Conservation (phyloP, 306 rosid genomes). For the Malus domestica region ASM211411v1 NC_041803.1:45801501-45802000, state of each 20-base stretch:
- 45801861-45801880: background rate
- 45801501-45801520: background rate
- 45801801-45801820: background rate
- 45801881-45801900: background rate
- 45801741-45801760: constrained; percentile 24
- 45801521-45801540: background rate
- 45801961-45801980: background rate
- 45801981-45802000: background rate
- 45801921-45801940: constrained; percentile 3
- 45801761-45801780: background rate
- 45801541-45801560: background rate
- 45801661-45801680: constrained; percentile 57
- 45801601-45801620: background rate
- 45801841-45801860: background rate
- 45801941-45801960: background rate
- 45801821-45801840: background rate
- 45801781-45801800: background rate
- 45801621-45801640: constrained; percentile 62
- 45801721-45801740: constrained; percentile 41
- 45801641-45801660: constrained; percentile 52
- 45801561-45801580: background rate
- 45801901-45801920: background rate
- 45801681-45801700: constrained; percentile 80
- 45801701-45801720: constrained; percentile 44
- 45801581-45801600: background rate